These are phyloP conservation scores for Cicer bijugum DNA, from an alignment of 306 rosid species.

Conservation along the genomic window DNA sequence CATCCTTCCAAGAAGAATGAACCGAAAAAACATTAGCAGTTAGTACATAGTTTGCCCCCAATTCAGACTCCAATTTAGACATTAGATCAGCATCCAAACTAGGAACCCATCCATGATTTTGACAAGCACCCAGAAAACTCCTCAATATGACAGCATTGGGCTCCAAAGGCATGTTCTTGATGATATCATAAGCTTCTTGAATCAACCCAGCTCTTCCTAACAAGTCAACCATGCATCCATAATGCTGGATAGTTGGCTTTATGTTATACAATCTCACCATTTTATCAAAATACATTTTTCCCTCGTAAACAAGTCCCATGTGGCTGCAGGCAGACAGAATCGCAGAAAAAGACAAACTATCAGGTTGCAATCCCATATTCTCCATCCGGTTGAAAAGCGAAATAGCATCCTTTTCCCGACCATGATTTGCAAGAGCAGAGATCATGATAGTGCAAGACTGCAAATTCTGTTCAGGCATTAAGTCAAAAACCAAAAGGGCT, in stretches of 20 bases:
- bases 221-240: slow-evolving; percentile 74
- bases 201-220: slow-evolving; percentile 70
- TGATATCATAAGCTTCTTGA: slow-evolving; percentile 56
- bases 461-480: slow-evolving; percentile 56
- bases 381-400: slow-evolving; percentile 56
- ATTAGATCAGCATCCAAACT: slow-evolving; percentile 55
- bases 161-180: slow-evolving; percentile 61
- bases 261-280: slow-evolving; percentile 57
- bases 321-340: slow-evolving; percentile 77
- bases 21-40: slow-evolving; percentile 57
- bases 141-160: slow-evolving; percentile 60
- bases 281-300: slow-evolving; percentile 57
- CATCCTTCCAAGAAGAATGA: slow-evolving; percentile 57
- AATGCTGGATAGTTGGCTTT: slow-evolving; percentile 63
- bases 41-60: slow-evolving; percentile 65
- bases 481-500: slow-evolving; percentile 53
- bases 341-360: slow-evolving; percentile 57
- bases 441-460: slow-evolving; percentile 71
- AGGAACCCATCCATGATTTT: slow-evolving; percentile 49
- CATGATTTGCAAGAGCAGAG: slow-evolving; percentile 65
- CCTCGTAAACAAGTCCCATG: slow-evolving; percentile 63
- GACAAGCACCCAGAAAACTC: slow-evolving; percentile 69
- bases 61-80: slow-evolving; percentile 56
- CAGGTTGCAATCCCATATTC: slow-evolving; percentile 52
- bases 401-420: slow-evolving; percentile 51